Percentiles rank a stretch among this genome's conserved stretches.
These are phyloP conservation scores for Sarocladium kiliense DNA, from an alignment of 2,329 filamentous ascomycete species.

Conservation along the genomic window DNA sequence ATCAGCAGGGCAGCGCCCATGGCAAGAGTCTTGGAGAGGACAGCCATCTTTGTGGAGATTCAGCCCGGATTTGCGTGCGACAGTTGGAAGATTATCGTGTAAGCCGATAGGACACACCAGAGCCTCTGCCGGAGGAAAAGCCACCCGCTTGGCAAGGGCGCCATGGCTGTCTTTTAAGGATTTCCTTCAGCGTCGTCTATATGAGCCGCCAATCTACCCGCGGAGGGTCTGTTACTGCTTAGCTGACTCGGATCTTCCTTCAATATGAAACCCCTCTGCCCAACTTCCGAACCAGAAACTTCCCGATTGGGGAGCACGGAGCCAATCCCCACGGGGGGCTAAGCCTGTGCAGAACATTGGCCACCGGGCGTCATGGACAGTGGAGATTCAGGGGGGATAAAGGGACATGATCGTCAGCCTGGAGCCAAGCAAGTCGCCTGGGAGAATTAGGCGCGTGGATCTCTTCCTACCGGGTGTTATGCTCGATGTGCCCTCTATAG, in stretches of 20 bases:
- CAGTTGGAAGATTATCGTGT: background rate
- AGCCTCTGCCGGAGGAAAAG: background rate
- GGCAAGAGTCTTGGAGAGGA: conserved; percentile 7
- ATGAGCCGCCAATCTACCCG: background rate
- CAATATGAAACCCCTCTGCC: background rate
- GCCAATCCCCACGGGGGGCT: conserved; percentile 2
- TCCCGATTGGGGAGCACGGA: conserved; percentile 5
- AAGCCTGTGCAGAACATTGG: background rate
- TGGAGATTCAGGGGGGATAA: background rate
- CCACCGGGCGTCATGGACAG: background rate
- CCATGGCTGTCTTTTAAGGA: background rate
- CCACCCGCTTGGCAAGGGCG: background rate
- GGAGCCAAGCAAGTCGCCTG: background rate
- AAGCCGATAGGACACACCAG: background rate
- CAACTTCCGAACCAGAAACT: background rate
- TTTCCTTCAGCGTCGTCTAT: background rate
- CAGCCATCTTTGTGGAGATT: background rate
- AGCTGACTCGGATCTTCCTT: background rate
- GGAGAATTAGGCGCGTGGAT: background rate
- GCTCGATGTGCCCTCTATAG: background rate
- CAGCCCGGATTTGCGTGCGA: background rate
- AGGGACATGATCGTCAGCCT: conserved; percentile 1
- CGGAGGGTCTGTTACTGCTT: background rate
- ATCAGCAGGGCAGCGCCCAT: conserved; percentile 8
- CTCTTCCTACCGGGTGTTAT: background rate